Base-by-base conservation (phyloP, 1,284 basidiomycete species). In the Mycosarcoma maydis region DNA sequence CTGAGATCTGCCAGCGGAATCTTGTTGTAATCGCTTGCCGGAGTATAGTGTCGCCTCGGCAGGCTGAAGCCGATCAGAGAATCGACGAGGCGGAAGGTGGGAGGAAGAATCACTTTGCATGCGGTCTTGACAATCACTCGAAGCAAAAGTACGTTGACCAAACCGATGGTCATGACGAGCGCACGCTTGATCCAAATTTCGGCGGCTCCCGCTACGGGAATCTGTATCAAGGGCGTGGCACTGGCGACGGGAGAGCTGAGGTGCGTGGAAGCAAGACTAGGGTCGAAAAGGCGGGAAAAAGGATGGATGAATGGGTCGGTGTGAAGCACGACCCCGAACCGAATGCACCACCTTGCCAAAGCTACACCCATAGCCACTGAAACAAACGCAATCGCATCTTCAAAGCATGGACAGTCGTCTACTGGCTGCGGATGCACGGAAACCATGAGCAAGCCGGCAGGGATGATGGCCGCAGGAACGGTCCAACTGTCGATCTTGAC, bases 401-500 rank as follows among this genome's bases (percentile, higher is more conserved):
- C 95, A 82, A 97, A 98, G 83, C 95, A 98, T 0, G 95, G 96
- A 77, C 95, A 98, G 78, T 96, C 92, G 61, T 97, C 94, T 1
- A 96, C 74, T 6, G 84, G 83, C 76, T 94, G 90, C 0, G 94
- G 94, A 80, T 98, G 94, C 66, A 83, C 90, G 86, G 78, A 90
- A 6, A 96, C 90, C 38, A 92, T 83, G 2, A 92, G 83, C 9
- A 94, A 84, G 48, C 88, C 81, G 13, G 90, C 73, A 0, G 89
- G 87, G 13, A 92, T 84, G 26, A 89, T 83, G 19, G 88, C 85
- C 6, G 88, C 70, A 1, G 94, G 92, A 6, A 92, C 91, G 86
- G 73, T 32, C 59, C 61, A 76, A 32, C 36, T 54, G 14, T 62
- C 6, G 20, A 60, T 37, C 85, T 78, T 71, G 26, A 85, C 73